Percentiles rank a stretch among this genome's conserved stretches.
phyloP scores from a whole-genome alignment of 2,329 filamentous ascomycete genomes.

The Aspergillus cejpii region DNA sequence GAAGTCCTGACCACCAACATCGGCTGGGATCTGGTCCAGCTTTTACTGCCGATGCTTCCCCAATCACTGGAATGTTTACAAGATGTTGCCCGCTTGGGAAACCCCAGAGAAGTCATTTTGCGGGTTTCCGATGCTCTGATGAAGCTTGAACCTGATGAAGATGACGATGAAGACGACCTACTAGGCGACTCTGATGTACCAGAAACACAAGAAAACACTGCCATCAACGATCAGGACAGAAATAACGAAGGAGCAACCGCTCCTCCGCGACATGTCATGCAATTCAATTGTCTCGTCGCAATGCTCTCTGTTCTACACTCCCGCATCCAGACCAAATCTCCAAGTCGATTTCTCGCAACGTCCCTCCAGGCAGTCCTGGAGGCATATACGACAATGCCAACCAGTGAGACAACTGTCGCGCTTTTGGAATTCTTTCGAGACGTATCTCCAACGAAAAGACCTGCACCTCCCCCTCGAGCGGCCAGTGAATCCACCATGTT shows the following conservation, averaged over 20 bases:
- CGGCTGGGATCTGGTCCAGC: conserved; percentile 59
- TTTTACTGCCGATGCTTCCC: conserved; percentile 55
- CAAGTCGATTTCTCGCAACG: conserved; percentile 58
- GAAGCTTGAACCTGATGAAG: conserved; percentile 46
- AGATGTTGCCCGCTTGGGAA: conserved; percentile 56
- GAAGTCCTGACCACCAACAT: conserved; percentile 56
- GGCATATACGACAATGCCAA: conserved; percentile 52
- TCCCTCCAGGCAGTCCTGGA: conserved; percentile 56
- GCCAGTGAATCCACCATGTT: conserved; percentile 45
- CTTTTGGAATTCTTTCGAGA: conserved; percentile 54
- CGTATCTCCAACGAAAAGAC: conserved; percentile 52
- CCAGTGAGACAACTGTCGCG: conserved; percentile 52
- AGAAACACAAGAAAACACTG: conserved; percentile 2
- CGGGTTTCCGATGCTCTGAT: conserved; percentile 57
- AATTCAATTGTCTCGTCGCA: conserved; percentile 40
- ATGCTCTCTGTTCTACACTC: conserved; percentile 55
- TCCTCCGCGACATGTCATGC: conserved; percentile 25
- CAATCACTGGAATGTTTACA: conserved; percentile 54
- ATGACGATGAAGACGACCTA: conserved; percentile 12
- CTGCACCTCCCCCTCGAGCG: conserved; percentile 53
- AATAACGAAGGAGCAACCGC: conserved; percentile 7
- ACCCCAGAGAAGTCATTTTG: conserved; percentile 58
- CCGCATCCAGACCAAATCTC: conserved; percentile 57
- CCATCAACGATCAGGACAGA: conserved; percentile 18
- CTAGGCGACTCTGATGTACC: neutral